phyloP scores from a whole-genome alignment of 192 early-diverging fungal species.

The Haplosporangium gracile region DNA sequence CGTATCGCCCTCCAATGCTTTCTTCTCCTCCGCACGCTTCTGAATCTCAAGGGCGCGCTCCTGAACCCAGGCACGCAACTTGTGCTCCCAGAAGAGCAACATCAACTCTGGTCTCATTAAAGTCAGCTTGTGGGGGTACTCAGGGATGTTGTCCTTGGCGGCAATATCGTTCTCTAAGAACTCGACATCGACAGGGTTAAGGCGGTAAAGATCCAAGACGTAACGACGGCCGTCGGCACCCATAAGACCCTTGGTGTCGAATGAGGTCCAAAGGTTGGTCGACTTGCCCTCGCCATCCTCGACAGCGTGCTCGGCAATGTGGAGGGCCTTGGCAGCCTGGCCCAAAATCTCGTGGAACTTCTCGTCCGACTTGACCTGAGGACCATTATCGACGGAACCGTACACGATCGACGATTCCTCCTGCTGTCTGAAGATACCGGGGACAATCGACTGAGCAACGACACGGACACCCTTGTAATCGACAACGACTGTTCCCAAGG shows the following conservation, averaged over 20 bases:
- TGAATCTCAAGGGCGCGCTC: constrained; percentile 64
- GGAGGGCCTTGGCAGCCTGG: constrained; percentile 82
- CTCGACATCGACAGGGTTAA: constrained; percentile 91
- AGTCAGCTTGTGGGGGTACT: constrained; percentile 89
- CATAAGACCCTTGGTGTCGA: constrained; percentile 93
- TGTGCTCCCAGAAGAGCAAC: constrained; percentile 86
- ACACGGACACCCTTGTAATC: constrained; percentile 94
- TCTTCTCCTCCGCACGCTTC: constrained; percentile 50
- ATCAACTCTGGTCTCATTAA: constrained; percentile 91
- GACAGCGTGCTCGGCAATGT: constrained; percentile 86
- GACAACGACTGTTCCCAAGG: constrained; percentile 90
- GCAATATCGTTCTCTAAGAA: constrained; percentile 83
- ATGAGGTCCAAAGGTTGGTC: constrained; percentile 80
- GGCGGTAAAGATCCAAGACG: constrained; percentile 92
- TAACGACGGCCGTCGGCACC: constrained; percentile 95
- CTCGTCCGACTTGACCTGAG: constrained; percentile 74
- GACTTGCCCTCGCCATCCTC: constrained; percentile 73
- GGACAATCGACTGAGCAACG: constrained; percentile 94
- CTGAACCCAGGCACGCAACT: constrained; percentile 73
- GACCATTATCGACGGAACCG: constrained; percentile 90
- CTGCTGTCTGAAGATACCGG: constrained; percentile 79
- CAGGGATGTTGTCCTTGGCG: constrained; percentile 70
- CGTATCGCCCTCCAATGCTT: constrained; percentile 41
- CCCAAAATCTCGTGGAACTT: constrained; percentile 83
- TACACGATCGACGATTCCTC: constrained; percentile 88